Evolutionary conservation across 2,329 filamentous ascomycete species (phyloP).

Genomic region (Fusarium haematococcum): DNA sequence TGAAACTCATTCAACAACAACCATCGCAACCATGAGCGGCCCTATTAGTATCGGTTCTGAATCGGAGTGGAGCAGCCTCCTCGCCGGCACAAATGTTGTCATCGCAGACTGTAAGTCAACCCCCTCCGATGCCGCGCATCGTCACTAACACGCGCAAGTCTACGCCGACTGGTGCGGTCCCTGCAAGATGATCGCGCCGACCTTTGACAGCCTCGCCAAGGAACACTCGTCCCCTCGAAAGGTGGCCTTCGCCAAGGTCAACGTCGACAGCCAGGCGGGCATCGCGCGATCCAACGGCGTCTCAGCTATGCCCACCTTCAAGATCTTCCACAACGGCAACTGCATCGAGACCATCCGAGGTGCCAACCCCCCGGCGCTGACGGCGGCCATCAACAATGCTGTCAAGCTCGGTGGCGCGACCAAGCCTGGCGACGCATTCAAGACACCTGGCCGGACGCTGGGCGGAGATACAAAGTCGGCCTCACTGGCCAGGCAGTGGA

Average conservation of each 20-base stretch:
- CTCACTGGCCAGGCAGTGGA: slow-evolving; percentile 32
- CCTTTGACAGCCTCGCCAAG: slow-evolving; percentile 84
- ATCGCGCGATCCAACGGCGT: slow-evolving; percentile 84
- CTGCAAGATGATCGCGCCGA: slow-evolving; percentile 91
- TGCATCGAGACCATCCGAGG: slow-evolving; percentile 83
- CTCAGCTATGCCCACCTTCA: slow-evolving; percentile 92
- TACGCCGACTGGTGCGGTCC: slow-evolving; percentile 96
- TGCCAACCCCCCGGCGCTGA: slow-evolving; percentile 81
- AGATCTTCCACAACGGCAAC: slow-evolving; percentile 83
- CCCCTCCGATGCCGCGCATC: not conserved
- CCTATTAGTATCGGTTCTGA: slow-evolving; percentile 71
- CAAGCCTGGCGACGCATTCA: slow-evolving; percentile 61
- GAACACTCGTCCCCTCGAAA: slow-evolving; percentile 84
- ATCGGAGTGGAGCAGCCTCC: slow-evolving; percentile 77
- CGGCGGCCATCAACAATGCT: slow-evolving; percentile 79
- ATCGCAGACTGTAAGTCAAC: slow-evolving; percentile 85
- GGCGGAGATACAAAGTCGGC: slow-evolving; percentile 54
- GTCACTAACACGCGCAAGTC: slow-evolving; percentile 69
- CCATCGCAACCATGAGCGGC: slow-evolving; percentile 55
- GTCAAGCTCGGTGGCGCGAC: slow-evolving; percentile 63
- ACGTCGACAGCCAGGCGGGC: slow-evolving; percentile 85
- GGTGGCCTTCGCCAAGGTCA: slow-evolving; percentile 91
- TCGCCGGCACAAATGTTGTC: slow-evolving; percentile 81
- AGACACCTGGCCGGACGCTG: slow-evolving; percentile 67
- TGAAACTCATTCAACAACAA: slow-evolving; percentile 13